phyloP scores from a whole-genome alignment of 306 rosid species.

The Pachyrhizus erosus region DNA sequence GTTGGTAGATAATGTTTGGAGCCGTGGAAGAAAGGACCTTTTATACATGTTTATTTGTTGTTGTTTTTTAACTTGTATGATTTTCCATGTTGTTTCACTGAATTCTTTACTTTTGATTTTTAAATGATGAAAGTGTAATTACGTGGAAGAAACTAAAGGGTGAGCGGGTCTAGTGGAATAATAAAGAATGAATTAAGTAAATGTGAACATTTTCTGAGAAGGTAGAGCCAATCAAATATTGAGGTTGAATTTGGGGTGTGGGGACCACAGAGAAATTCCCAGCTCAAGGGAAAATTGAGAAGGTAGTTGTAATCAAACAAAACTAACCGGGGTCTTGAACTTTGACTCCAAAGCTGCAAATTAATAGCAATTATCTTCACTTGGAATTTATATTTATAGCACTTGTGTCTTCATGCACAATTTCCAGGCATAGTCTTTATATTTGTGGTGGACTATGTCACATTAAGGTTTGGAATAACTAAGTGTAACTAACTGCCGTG shows the following conservation, averaged over 20 bases:
- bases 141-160: slow-evolving; percentile 40
- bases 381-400: neutral
- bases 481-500: neutral
- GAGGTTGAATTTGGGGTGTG: slow-evolving; percentile 9
- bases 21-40: neutral
- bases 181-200: neutral
- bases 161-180: slow-evolving; percentile 34
- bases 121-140: neutral
- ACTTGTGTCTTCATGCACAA: neutral
- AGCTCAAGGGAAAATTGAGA: neutral
- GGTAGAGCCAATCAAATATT: neutral
- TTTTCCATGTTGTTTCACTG: slow-evolving; percentile 35
- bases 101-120: neutral
- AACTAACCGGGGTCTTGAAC: neutral
- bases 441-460: neutral
- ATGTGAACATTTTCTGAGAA: neutral
- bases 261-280: slow-evolving; percentile 22
- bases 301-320: neutral
- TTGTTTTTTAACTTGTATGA: neutral
- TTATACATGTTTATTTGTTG: neutral
- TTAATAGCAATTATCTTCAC: neutral
- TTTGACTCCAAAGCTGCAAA: neutral
- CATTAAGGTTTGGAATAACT: neutral
- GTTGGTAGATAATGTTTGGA: neutral
- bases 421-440: neutral